phyloP scores from a whole-genome alignment of 2,329 filamentous ascomycete species.

The Alternaria brassicae region DNA sequence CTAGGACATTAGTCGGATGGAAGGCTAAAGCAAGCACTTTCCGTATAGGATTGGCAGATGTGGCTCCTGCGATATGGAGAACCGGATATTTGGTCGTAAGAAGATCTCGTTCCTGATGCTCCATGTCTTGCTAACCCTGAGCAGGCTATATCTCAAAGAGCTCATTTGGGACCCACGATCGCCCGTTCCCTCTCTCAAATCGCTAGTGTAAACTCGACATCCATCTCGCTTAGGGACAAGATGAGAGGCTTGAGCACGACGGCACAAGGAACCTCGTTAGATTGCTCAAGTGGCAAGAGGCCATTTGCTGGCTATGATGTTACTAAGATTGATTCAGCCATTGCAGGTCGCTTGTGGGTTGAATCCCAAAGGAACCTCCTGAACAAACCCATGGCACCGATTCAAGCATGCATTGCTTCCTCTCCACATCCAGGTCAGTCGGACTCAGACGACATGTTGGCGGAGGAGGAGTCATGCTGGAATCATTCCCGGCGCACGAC shows the following conservation, averaged over 20 bases:
- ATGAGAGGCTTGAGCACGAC: conserved; percentile 7
- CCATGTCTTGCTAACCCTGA: conserved; percentile 11
- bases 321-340: background rate
- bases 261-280: background rate
- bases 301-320: background rate
- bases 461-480: background rate
- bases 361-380: conserved; percentile 10
- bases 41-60: conserved; percentile 43
- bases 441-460: conserved; percentile 19
- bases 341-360: conserved; percentile 14
- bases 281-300: background rate
- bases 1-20: conserved; percentile 29
- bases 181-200: conserved; percentile 42
- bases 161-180: conserved; percentile 50
- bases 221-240: conserved; percentile 27
- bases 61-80: conserved; percentile 52
- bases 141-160: conserved; percentile 44
- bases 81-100: conserved; percentile 46
- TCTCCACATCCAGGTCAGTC: background rate
- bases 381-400: background rate
- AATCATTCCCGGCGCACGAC: background rate
- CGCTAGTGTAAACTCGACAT: conserved; percentile 10
- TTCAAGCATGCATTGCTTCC: conserved; percentile 10
- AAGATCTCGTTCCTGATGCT: background rate
- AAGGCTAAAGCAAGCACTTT: conserved; percentile 45